Conservation (phyloP, 148 eudicot genomes). For the Pouteria glomerata region DNA sequence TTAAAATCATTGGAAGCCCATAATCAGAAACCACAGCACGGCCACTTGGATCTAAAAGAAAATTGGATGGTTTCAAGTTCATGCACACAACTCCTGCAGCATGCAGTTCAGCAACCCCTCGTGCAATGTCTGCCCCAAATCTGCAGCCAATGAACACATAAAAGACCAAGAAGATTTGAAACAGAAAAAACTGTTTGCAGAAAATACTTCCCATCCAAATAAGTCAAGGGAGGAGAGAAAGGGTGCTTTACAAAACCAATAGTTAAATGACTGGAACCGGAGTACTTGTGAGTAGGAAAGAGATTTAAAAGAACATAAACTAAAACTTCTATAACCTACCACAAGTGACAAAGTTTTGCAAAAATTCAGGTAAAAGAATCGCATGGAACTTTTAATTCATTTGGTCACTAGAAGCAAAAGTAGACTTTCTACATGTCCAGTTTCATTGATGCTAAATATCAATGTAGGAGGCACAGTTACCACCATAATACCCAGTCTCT, state of each 20-base stretch:
- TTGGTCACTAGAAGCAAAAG: slow-evolving; percentile 2
- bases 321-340: background rate
- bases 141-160: slow-evolving; percentile 30
- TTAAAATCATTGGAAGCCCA: slow-evolving; percentile 82
- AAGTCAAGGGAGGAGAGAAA: background rate
- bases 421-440: background rate
- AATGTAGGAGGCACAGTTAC: background rate
- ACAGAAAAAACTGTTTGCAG: background rate
- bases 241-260: background rate
- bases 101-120: slow-evolving; percentile 93
- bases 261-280: background rate
- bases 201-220: background rate
- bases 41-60: slow-evolving; percentile 75
- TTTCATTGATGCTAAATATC: background rate
- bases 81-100: slow-evolving; percentile 95
- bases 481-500: background rate
- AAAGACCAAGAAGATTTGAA: slow-evolving; percentile 9
- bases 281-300: background rate
- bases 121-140: slow-evolving; percentile 94
- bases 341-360: background rate
- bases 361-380: background rate
- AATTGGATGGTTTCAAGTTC: slow-evolving; percentile 86
- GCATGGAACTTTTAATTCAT: background rate
- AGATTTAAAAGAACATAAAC: background rate
- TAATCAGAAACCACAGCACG: slow-evolving; percentile 85